A percentile compares a stretch with the other conserved stretches of the same genome.
Conservation (phyloP, 1,284 basidiomycete species). For the Athelia sp. region DNA sequence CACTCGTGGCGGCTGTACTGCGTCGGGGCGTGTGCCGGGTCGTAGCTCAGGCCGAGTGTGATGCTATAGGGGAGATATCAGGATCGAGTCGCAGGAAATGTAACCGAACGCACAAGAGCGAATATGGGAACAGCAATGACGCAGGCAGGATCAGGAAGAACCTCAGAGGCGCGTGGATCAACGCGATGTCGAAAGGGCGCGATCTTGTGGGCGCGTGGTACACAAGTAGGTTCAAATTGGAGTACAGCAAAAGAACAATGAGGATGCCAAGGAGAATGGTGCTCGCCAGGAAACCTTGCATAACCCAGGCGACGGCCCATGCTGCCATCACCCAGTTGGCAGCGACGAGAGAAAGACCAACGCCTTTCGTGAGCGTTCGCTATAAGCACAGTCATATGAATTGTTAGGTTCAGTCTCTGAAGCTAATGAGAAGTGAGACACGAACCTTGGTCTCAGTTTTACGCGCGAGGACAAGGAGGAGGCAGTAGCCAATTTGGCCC, state of each 20-base stretch:
- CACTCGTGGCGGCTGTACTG: constrained; percentile 51
- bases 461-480: constrained; percentile 66
- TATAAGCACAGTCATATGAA: constrained; percentile 19
- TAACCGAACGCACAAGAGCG: constrained; percentile 39
- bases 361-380: constrained; percentile 67
- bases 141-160: constrained; percentile 62
- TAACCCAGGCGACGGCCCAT: constrained; percentile 82
- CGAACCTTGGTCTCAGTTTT: constrained; percentile 77
- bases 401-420: no score
- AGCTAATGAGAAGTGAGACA: neutral
- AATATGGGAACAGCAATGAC: constrained; percentile 38
- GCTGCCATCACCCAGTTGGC: constrained; percentile 80
- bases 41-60: constrained; percentile 45
- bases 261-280: constrained; percentile 61
- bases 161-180: constrained; percentile 71
- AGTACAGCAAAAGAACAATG: constrained; percentile 55
- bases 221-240: constrained; percentile 61
- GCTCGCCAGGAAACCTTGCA: constrained; percentile 56
- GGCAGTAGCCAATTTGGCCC: constrained; percentile 75
- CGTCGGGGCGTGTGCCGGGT: constrained; percentile 32
- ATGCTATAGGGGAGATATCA: constrained; percentile 36
- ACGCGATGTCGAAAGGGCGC: constrained; percentile 57
- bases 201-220: constrained; percentile 55
- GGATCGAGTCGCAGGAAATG: neutral
- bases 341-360: constrained; percentile 73